phyloP scores from a whole-genome alignment of 331 rosid genomes.

The Saraca asoca region DNA sequence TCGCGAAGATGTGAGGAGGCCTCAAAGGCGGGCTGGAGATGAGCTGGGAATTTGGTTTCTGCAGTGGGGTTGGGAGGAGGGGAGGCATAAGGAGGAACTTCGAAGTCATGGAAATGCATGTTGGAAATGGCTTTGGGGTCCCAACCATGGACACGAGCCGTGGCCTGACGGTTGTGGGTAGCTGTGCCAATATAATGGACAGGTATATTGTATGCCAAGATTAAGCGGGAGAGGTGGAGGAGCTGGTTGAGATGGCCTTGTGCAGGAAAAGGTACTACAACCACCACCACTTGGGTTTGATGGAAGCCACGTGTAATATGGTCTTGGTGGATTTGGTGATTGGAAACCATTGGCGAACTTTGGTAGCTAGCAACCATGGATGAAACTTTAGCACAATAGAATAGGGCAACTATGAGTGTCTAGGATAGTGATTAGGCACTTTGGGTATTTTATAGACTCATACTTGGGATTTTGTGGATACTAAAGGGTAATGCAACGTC shows the following conservation, averaged over 20 bases:
- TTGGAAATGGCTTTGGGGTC: slow-evolving; percentile 39
- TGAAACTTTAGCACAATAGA: background rate
- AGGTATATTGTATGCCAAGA: slow-evolving; percentile 47
- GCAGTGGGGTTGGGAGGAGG: slow-evolving; percentile 58
- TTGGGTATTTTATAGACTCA: slow-evolving; percentile 29
- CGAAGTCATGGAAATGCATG: slow-evolving; percentile 59
- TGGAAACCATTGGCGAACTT: slow-evolving; percentile 33
- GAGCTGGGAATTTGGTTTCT: slow-evolving; percentile 52
- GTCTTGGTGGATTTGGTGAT: slow-evolving; percentile 19
- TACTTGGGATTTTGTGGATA: too few relatives aligned
- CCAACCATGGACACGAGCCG: slow-evolving; percentile 55
- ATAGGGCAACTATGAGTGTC: background rate
- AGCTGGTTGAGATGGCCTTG: slow-evolving; percentile 94
- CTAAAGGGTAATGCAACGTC: background rate
- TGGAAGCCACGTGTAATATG: slow-evolving; percentile 16
- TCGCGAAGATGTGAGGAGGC: slow-evolving; percentile 59
- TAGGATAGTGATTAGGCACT: background rate
- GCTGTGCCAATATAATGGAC: slow-evolving; percentile 65
- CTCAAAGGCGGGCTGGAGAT: slow-evolving; percentile 59
- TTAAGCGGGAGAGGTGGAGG: slow-evolving; percentile 71
- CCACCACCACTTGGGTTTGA: slow-evolving; percentile 46
- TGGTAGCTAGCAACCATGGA: slow-evolving; percentile 37
- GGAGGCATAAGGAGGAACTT: slow-evolving; percentile 46
- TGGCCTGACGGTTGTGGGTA: slow-evolving; percentile 62
- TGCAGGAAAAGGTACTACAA: slow-evolving; percentile 78